Base-by-base conservation (phyloP, 2,329 filamentous ascomycete genomes). In the Talaromyces islandicus region DNA sequence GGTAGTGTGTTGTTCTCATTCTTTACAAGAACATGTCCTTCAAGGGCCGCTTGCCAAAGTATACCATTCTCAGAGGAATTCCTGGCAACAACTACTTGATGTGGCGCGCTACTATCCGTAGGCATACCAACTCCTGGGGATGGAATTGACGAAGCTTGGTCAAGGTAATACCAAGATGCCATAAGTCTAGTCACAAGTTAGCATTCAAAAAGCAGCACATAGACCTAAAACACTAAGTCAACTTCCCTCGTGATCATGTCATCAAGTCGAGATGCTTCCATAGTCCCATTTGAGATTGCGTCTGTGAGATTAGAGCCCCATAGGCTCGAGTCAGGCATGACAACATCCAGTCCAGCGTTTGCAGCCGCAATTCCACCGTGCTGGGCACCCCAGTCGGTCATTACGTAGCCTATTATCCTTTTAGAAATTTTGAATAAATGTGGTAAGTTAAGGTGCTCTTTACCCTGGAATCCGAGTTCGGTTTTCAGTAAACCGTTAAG, bases 341-440 rank as follows among this genome's bases (percentile, higher is more conserved):
- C 82, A 89, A 93, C 91, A 73, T 94, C 91, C 35, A 93, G 79
- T 53, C 90, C 90, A 24, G 89, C 89, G 35, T 85, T 78, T 7
- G 89, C 87, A 50, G 81, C 83, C 21, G 85, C 79, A 10, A 84
- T 86, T 65, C 89, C 89, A 5, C 84, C 78, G 67, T 92, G 78
- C 60, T 86, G 83, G 0, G 82, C 81, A 11, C 79, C 70, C 84
- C 86, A 88, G 69, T 88, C 86, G 0, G 81, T 83, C 75, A 87
- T 84, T 48, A 88, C 81, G 67, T 53, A 53, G 5, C 50, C 50
- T 53, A 21, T 27, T 4, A 17, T n/a, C 25, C 9, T 29, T n/a
- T 29, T 30, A 53, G 29, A 53, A 3, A 46, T 3, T 24, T 46
- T 9, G 11, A 21, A 30, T n/a, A 12, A 4, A 19, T 21, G 9